phyloP scores from a whole-genome alignment of 225 moss, liverwort and hornwort genomes.

The Polytrichum commune region DNA sequence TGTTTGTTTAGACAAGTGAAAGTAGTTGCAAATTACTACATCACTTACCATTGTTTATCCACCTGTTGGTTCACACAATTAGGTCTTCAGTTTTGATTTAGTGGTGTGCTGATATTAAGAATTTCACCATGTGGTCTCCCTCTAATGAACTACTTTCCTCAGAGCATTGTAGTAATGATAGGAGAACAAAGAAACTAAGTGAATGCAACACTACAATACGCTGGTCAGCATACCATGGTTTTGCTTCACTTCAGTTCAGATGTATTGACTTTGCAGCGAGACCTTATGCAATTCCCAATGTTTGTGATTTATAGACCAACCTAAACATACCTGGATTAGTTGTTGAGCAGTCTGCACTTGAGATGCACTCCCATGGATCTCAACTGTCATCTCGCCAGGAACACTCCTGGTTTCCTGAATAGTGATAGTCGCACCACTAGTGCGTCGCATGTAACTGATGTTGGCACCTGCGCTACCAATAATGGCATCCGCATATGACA shows the following conservation, averaged over 20 bases:
- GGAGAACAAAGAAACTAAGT: no score
- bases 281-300: no score
- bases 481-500: conserved; percentile 96
- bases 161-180: no score
- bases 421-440: conserved; percentile 95
- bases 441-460: conserved; percentile 97
- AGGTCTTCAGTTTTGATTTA: no score
- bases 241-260: no score
- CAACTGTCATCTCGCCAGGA: conserved; percentile 99
- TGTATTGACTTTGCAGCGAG: no score
- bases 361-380: conserved; percentile 96
- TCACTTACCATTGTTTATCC: background rate
- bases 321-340: conserved; percentile 78
- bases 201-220: no score
- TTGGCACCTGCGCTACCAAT: conserved; percentile 97
- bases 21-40: background rate
- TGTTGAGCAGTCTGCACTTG: conserved; percentile 99
- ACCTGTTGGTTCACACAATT: background rate
- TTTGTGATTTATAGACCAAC: no score
- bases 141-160: no score
- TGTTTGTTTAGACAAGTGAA: conserved; percentile 39
- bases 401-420: conserved; percentile 99
- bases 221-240: no score
- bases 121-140: no score
- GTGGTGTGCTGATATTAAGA: no score